Base-by-base conservation (phyloP, 805 yeast genomes). In the Teunomyces cretensis region DNA sequence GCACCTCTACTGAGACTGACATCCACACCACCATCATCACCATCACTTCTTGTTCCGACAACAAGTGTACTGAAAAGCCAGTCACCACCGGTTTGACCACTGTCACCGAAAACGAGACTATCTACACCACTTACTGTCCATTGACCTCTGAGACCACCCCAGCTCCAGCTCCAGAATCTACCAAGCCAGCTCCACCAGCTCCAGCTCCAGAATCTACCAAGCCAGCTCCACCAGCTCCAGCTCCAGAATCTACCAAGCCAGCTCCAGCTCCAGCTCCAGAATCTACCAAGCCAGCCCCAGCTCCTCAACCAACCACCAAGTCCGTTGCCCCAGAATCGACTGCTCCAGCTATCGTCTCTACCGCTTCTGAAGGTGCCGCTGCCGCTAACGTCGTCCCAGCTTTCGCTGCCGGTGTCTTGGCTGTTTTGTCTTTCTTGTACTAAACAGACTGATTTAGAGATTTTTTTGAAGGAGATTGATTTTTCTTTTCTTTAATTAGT, bases 1-100 rank as follows among this genome's bases (percentile, higher is more conserved):
- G 19, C 26, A 44, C 51, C 39, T 33, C 68, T 35, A 48, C 51
- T 33, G 47, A 9, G 30, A 39, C 55, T 28, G 43, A 35, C 50
- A 49, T 49, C 40, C 37, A 48, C 30, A 55, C 60, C 48, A 62
- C 67, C 39, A 52, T 52, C 37, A 42, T 61, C 44, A 61, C 64
- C 52, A 56, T 61, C 50, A 61, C 65, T 22, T 55, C 61, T 41
- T 62, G 67, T 51, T 47, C 57, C 28, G 58, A 61, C 52, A 47
- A 59, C 56, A 51, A 50, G 49, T 62, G 67, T 47, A 44, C 54
- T 37, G 43, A 39, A 19, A 30, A 44, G 35, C 56, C 62, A 35
- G 53, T 52, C 38, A 54, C 58, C 38, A 60, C 65, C 39, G 63
- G 63, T 51, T 38, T 55, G 16, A 54, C 60, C 44, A 52, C 58